Conservation (phyloP, 768 basidiomycete genomes). For the Amanita pseudoporphyria region DNA sequence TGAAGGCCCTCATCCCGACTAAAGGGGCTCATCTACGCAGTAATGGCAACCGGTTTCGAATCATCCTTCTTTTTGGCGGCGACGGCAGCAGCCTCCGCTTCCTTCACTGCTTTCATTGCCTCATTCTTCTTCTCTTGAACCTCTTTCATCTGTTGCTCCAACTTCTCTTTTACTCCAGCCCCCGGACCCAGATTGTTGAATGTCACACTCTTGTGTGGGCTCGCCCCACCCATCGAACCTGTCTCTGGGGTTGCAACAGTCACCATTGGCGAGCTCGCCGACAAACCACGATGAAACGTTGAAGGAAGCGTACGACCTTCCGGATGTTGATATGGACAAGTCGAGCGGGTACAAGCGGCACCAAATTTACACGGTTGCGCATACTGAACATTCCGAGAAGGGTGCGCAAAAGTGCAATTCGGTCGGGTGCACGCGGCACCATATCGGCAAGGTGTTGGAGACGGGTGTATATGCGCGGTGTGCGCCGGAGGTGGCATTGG, state of each 20-base stretch:
- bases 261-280: constrained; percentile 49
- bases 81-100: constrained; percentile 46
- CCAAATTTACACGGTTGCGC: constrained; percentile 74
- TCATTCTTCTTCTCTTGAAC: constrained; percentile 55
- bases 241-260: constrained; percentile 53
- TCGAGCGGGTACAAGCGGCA: constrained; percentile 71
- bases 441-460: constrained; percentile 51
- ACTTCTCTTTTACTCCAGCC: constrained; percentile 35
- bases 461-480: constrained; percentile 19
- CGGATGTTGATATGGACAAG: constrained; percentile 90
- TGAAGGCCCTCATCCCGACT: background rate
- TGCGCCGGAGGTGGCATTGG: constrained; percentile 26
- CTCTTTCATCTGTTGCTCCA: constrained; percentile 41
- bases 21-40: constrained; percentile 21
- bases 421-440: constrained; percentile 63
- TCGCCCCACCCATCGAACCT: constrained; percentile 54
- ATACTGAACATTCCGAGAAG: constrained; percentile 29
- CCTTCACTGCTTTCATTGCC: constrained; percentile 56
- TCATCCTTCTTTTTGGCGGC: constrained; percentile 55
- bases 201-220: constrained; percentile 60
- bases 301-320: constrained; percentile 74
- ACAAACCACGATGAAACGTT: constrained; percentile 72
- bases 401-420: constrained; percentile 61
- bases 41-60: constrained; percentile 37
- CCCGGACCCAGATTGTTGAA: constrained; percentile 46